Percentiles rank a stretch among this genome's conserved stretches.
These are phyloP conservation scores for Hibiscus trionum DNA, from an alignment of 345 rosid genomes.

Conservation along the genomic window DNA sequence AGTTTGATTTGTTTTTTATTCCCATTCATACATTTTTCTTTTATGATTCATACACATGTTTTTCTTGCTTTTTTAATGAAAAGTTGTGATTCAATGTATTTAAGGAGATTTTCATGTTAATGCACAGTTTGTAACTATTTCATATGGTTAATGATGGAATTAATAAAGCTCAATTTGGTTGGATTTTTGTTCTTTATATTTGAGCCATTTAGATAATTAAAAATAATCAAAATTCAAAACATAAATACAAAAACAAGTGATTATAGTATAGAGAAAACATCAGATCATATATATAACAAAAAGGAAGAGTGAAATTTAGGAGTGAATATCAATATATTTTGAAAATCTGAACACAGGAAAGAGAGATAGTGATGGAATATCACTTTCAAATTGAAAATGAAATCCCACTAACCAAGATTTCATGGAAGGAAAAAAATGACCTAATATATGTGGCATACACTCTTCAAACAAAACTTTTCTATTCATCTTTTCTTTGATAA, in stretches of 20 bases:
- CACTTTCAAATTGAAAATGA: slow-evolving; percentile 20
- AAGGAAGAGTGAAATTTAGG: slow-evolving; percentile 26
- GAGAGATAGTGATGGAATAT: slow-evolving; percentile 5
- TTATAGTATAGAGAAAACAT: not conserved
- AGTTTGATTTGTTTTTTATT: no score
- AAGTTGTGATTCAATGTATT: not conserved
- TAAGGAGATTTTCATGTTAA: not conserved
- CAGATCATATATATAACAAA: not conserved
- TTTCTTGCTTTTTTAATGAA: not conserved
- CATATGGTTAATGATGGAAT: not conserved
- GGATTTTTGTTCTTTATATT: not conserved
- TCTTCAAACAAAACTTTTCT: not conserved
- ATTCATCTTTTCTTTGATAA: not conserved
- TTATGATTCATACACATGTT: not conserved
- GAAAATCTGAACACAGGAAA: not conserved
- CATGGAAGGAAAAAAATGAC: slow-evolving; percentile 16
- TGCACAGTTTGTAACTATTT: not conserved
- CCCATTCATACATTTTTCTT: not conserved
- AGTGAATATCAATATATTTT: slow-evolving; percentile 26
- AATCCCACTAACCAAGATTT: slow-evolving; percentile 20
- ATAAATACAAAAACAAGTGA: not conserved
- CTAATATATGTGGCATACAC: slow-evolving; percentile 21
- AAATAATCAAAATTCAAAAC: not conserved
- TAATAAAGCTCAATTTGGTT: not conserved
- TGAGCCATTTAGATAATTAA: not conserved